Conservation (phyloP, 2,329 filamentous ascomycete species). For the Cadophora luteo-olivacea region DNA sequence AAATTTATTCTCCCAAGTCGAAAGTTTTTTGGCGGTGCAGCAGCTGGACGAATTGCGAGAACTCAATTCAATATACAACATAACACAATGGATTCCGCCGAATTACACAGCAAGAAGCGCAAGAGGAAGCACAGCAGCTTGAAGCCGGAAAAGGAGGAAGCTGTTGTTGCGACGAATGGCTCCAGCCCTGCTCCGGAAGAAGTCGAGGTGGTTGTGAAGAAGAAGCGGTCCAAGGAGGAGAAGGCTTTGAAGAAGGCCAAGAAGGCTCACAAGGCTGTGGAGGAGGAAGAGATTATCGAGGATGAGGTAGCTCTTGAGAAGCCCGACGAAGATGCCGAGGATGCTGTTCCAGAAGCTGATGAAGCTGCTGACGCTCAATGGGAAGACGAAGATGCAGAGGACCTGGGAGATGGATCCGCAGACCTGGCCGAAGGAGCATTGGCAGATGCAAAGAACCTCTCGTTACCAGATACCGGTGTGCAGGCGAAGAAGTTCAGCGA, state of each 20-base stretch:
- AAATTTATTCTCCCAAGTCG: conserved; percentile 25
- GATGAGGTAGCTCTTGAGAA: conserved; percentile 36
- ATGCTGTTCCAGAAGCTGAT: conserved; percentile 39
- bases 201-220: conserved; percentile 26
- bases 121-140: conserved; percentile 44
- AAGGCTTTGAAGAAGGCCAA: conserved; percentile 46
- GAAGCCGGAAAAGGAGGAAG: conserved; percentile 33
- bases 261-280: conserved; percentile 45
- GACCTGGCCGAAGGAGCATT: conserved; percentile 34
- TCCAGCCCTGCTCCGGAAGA: conserved; percentile 23
- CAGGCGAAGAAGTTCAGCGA: conserved; percentile 50
- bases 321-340: conserved; percentile 41
- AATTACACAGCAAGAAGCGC: conserved; percentile 44
- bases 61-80: conserved; percentile 11
- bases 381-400: conserved; percentile 29
- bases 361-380: conserved; percentile 27
- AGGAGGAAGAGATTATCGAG: conserved; percentile 36
- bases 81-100: conserved; percentile 36
- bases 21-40: conserved; percentile 22
- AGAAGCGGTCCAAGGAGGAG: conserved; percentile 36
- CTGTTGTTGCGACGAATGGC: conserved; percentile 22
- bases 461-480: conserved; percentile 34
- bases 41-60: neutral
- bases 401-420: conserved; percentile 30
- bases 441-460: conserved; percentile 33